Base-by-base conservation (phyloP, 2,329 filamentous ascomycete species). In the Monilinia vaccinii-corymbosi region DNA sequence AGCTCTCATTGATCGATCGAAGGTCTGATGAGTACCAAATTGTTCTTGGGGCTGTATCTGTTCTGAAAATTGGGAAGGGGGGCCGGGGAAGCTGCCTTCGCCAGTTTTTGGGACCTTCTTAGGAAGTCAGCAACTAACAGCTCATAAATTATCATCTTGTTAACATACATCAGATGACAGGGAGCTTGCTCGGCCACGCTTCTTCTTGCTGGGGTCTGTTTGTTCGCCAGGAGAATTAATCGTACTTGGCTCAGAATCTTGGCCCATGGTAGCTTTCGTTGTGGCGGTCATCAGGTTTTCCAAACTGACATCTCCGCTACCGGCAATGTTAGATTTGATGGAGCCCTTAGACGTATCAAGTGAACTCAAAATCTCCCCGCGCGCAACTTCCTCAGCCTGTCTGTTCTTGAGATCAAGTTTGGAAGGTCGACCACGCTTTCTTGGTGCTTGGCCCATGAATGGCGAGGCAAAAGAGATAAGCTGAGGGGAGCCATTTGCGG, bases 371-470 rank as follows among this genome's bases (percentile, higher is more conserved):
- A 69, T 53, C 45, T 70, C 67, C 21, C 69, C 68, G 44, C 68
- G 61, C 28, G 62, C 64, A 34, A 71, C 66, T 42, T 66, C 65
- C 48, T 68, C 67, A 53, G 56, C 59, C 38, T 67, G 63, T 25
- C 65, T 62, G n/a, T 61, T 60, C 58, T 70, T 67, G 25, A 69
- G 57, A 45, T 70, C 69, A 44, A 66, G 65, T 60, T 71, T 71
- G 8, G 69, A 68, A 28, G 70, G 70, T 28, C 70, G 66, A 42
- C 70, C 69, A 28, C 70, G 66, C 60, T 67, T 70, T 63, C 67
- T 71, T 8, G 63, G 52, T 40, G 40, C 31, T 18, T 58, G 47
- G 32, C 60, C 57, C 18, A 61, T 40, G 28, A 61, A 56, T 8
- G 63, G 57, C n/a, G 65, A 56, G 16, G 62, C 42, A 50, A 65